phyloP scores from a whole-genome alignment of 225 moss, liverwort and hornwort species.

The Asterella californica region DNA sequence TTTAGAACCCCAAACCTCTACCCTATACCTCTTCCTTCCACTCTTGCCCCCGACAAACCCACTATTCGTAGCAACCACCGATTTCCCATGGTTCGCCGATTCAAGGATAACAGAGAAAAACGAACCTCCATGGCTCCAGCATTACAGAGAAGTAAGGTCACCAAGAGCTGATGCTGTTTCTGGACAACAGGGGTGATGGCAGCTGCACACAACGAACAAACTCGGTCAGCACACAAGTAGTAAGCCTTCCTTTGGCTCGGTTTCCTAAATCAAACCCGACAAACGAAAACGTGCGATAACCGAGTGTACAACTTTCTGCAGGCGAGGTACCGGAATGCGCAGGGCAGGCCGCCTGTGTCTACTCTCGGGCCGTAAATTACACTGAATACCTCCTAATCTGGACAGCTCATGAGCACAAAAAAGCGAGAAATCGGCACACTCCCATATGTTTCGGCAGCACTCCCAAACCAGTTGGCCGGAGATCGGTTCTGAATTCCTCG shows the following conservation, averaged over 20 bases:
- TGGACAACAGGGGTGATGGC: constrained; percentile 67
- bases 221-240: not conserved
- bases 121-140: constrained; percentile 90
- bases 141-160: constrained; percentile 91
- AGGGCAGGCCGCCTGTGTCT: not conserved
- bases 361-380: not conserved
- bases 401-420: not conserved
- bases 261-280: not conserved
- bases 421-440: not conserved
- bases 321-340: not conserved
- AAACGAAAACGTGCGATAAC: not conserved
- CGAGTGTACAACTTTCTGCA: not conserved
- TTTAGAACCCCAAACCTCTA: not conserved
- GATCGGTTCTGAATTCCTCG: not conserved
- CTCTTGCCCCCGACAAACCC: not conserved
- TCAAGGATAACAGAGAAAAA: not conserved
- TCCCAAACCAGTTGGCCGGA: not conserved
- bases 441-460: not conserved
- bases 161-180: constrained; percentile 86
- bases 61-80: not conserved
- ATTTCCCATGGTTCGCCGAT: too few relatives aligned
- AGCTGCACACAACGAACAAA: constrained; percentile 45
- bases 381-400: not conserved
- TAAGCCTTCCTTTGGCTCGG: not conserved
- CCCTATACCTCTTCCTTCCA: not conserved